A percentile compares a stretch with the other conserved stretches of the same genome.
phyloP scores from a whole-genome alignment of 176 grass and related monocot species.

The Oryza longistaminata region DNA sequence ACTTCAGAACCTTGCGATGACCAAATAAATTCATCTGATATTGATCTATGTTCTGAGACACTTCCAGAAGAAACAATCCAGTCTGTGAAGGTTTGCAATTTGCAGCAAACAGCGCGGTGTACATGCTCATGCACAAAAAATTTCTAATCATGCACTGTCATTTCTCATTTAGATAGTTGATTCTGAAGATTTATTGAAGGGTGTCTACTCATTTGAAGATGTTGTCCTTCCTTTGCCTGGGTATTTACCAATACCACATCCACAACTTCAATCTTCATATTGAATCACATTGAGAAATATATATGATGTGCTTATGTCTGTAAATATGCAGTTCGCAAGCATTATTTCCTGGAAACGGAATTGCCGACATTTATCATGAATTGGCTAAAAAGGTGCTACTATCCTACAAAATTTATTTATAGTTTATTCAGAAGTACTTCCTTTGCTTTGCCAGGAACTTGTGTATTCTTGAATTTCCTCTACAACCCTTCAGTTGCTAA shows the following conservation, averaged over 20 bases:
- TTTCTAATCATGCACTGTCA: background rate
- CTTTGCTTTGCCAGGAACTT: slow-evolving; percentile 25
- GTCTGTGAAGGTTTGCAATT: slow-evolving; percentile 68
- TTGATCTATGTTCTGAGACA: slow-evolving; percentile 61
- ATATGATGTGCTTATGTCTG: slow-evolving; percentile 20
- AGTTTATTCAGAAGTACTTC: slow-evolving; percentile 13
- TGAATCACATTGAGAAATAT: background rate
- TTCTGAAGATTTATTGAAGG: slow-evolving; percentile 75
- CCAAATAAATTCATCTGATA: slow-evolving; percentile 50
- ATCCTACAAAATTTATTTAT: slow-evolving; percentile 21
- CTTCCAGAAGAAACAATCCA: slow-evolving; percentile 75
- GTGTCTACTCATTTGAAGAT: slow-evolving; percentile 85
- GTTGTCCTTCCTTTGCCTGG: slow-evolving; percentile 92
- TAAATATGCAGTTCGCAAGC: slow-evolving; percentile 72
- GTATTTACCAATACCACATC: slow-evolving; percentile 44
- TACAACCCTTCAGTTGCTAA: slow-evolving; percentile 3
- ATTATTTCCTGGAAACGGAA: slow-evolving; percentile 79
- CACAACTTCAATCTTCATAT: background rate
- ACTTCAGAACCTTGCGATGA: slow-evolving; percentile 53
- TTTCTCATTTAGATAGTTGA: slow-evolving; percentile 65
- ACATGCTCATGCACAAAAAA: slow-evolving; percentile 18
- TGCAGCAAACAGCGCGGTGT: background rate
- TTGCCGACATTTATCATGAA: slow-evolving; percentile 86
- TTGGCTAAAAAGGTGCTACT: slow-evolving; percentile 76
- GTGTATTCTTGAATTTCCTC: background rate